phyloP scores from a whole-genome alignment of 208 protist species.

The Leishmania martiniquensis region DNA sequence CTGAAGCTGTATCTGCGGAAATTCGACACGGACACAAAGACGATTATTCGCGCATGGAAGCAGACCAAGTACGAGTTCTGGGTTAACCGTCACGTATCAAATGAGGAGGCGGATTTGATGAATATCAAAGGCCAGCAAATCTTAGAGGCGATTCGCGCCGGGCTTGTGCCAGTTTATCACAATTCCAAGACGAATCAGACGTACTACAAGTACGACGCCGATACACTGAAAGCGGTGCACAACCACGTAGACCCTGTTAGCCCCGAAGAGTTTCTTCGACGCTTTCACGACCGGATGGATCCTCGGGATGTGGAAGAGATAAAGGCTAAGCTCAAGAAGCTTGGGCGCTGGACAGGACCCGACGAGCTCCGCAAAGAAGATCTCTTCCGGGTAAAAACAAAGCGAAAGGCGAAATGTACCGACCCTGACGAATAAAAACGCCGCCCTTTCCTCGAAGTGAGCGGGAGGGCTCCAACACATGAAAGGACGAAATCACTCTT shows the following conservation, averaged over 20 bases:
- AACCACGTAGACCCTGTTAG: slow-evolving; percentile 84
- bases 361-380: slow-evolving; percentile 72
- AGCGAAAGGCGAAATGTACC: slow-evolving; percentile 77
- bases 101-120: slow-evolving; percentile 62
- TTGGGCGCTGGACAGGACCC: slow-evolving; percentile 77
- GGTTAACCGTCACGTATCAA: slow-evolving; percentile 45
- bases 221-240: slow-evolving; percentile 82
- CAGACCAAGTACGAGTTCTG: slow-evolving; percentile 92
- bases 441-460: not conserved
- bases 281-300: slow-evolving; percentile 83
- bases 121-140: slow-evolving; percentile 84
- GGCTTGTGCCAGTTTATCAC: slow-evolving; percentile 73
- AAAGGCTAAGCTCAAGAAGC: slow-evolving; percentile 63
- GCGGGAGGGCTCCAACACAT: not conserved
- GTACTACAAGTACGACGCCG: slow-evolving; percentile 79
- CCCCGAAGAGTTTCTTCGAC: slow-evolving; percentile 79
- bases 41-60: slow-evolving; percentile 85
- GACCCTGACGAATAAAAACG: slow-evolving; percentile 45
- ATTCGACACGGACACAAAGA: slow-evolving; percentile 87
- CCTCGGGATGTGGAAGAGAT: slow-evolving; percentile 72
- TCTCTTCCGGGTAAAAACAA: slow-evolving; percentile 69
- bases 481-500: not conserved
- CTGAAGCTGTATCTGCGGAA: slow-evolving; percentile 87
- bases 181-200: slow-evolving; percentile 75
- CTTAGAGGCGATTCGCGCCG: slow-evolving; percentile 72